Conservation (phyloP, 345 rosid genomes). For the Carallia pectinifolia region DNA sequence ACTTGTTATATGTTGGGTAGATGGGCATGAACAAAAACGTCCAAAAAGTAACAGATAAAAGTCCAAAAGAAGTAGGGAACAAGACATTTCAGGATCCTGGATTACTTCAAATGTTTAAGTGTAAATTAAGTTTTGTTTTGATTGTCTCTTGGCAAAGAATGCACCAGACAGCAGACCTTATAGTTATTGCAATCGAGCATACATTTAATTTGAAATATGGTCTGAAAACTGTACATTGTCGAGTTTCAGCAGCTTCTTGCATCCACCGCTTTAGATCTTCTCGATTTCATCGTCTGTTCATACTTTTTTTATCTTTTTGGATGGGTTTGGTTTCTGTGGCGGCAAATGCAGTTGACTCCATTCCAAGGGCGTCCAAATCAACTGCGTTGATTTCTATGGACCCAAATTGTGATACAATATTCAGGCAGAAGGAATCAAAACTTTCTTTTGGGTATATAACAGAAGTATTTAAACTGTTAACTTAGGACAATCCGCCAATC, state of each 20-base stretch:
- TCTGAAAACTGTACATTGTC: background rate
- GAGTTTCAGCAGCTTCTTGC: conserved; percentile 5
- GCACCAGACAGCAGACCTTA: background rate
- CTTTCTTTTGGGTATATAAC: background rate
- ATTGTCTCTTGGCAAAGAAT: background rate
- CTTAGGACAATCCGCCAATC: background rate
- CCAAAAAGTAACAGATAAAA: too few relatives aligned
- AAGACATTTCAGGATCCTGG: too few relatives aligned
- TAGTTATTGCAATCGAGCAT: background rate
- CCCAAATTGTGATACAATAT: background rate
- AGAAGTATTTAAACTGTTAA: too few relatives aligned
- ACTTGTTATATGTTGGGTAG: too few relatives aligned
- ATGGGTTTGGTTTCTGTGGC: too few relatives aligned
- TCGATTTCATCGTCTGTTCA: background rate
- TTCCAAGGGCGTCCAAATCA: background rate
- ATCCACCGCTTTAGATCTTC: conserved; percentile 3
- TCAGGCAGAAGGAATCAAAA: background rate
- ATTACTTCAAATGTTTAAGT: background rate
- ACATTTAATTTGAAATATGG: background rate
- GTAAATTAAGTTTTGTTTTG: background rate
- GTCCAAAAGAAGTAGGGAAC: too few relatives aligned
- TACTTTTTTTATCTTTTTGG: background rate
- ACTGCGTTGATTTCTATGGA: background rate
- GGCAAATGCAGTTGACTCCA: background rate
- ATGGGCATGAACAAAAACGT: too few relatives aligned